Conservation (phyloP, 2,329 filamentous ascomycete genomes). For the Verticillium zaregamsianum region DNA sequence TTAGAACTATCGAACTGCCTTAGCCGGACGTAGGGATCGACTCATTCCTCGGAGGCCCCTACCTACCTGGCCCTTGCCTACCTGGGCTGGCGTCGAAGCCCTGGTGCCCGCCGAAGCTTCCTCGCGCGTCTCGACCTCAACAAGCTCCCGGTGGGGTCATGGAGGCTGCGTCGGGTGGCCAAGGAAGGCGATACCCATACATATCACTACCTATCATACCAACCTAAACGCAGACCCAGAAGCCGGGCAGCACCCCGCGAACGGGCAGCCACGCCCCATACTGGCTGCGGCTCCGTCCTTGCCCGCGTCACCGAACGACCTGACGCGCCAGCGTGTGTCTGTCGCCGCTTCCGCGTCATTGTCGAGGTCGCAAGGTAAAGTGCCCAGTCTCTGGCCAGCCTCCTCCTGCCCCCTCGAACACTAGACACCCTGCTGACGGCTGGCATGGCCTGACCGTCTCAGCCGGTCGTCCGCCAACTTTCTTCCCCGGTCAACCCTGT, state of each 20-base stretch:
- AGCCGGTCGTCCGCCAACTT: not conserved
- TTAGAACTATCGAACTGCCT: not conserved
- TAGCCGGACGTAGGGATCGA: not conserved
- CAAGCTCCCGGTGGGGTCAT: too few species aligned
- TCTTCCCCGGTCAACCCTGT: not conserved
- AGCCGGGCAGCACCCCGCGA: not conserved
- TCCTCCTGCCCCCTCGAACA: not conserved
- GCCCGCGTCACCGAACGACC: not conserved
- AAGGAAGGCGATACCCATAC: not conserved
- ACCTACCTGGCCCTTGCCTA: too few species aligned
- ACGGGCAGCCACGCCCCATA: not conserved
- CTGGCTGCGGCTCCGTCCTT: not conserved
- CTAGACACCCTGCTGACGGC: too few species aligned
- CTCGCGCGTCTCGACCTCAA: not conserved
- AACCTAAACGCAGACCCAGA: not conserved
- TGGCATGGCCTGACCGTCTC: not conserved
- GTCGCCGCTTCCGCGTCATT: not conserved
- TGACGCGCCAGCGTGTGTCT: not conserved
- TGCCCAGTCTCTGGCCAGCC: not conserved
- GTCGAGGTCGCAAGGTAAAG: not conserved
- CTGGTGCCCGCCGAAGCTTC: not conserved
- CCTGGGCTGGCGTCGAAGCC: not conserved
- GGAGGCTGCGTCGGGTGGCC: not conserved
- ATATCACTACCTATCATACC: not conserved
- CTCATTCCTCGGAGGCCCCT: too few species aligned